phyloP scores from a whole-genome alignment of 2,329 filamentous ascomycete genomes.

The Pseudogymnoascus pannorum region DNA sequence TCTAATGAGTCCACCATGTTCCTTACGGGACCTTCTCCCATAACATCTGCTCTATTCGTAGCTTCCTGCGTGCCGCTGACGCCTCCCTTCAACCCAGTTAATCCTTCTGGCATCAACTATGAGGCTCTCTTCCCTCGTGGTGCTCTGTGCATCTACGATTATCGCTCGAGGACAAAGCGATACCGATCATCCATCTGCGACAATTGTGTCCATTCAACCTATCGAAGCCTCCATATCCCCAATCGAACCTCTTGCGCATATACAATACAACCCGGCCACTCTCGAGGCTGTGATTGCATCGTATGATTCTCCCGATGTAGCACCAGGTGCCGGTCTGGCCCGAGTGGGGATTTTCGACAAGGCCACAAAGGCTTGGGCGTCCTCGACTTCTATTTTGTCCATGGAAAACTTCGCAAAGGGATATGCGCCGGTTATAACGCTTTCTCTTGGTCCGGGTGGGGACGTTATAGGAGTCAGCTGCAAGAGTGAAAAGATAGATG shows the following conservation, averaged over 20 bases:
- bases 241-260: constrained; percentile 47
- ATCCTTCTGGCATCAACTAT: neutral
- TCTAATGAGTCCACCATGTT: neutral
- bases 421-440: constrained; percentile 48
- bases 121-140: neutral
- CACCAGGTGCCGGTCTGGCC: constrained; percentile 39
- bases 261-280: constrained; percentile 46
- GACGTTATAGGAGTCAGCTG: constrained; percentile 43
- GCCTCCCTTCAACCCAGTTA: neutral
- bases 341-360: constrained; percentile 52
- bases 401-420: constrained; percentile 54
- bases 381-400: constrained; percentile 48
- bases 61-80: neutral
- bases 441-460: constrained; percentile 42
- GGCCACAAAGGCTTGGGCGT: constrained; percentile 40
- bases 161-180: constrained; percentile 1
- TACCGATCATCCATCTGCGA: neutral
- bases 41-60: neutral
- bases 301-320: constrained; percentile 51
- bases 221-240: constrained; percentile 28
- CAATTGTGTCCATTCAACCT: constrained; percentile 24
- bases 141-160: neutral
- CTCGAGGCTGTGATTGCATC: constrained; percentile 40
- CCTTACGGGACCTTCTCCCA: neutral
- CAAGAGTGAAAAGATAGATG: constrained; percentile 53